These are phyloP conservation scores for Cercospora citrullina DNA, from an alignment of 2,329 filamentous ascomycete species.

Conservation along the genomic window DNA sequence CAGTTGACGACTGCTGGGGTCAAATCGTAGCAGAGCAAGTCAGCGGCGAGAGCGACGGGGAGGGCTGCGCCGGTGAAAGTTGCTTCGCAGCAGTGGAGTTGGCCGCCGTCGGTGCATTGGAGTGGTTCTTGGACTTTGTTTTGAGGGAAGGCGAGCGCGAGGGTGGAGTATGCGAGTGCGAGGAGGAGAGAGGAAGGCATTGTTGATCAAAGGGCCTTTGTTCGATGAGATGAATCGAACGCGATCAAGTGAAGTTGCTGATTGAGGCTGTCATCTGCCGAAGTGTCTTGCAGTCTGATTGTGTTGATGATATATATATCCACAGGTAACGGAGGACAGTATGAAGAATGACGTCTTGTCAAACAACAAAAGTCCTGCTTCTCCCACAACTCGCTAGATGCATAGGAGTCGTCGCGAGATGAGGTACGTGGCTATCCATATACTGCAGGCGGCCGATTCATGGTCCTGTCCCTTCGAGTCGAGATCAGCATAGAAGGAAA, in stretches of 20 bases:
- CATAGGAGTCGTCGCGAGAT: background rate
- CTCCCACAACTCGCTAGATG: background rate
- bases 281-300: background rate
- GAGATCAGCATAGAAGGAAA: background rate
- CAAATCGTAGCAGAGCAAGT: conserved; percentile 26
- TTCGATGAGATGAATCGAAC: background rate
- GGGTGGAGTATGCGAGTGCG: background rate
- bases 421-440: background rate
- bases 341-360: background rate
- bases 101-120: conserved; percentile 32
- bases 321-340: background rate
- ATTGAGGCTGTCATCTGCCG: background rate
- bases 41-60: conserved; percentile 14
- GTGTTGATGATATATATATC: background rate
- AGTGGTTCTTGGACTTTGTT: conserved; percentile 30
- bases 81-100: conserved; percentile 27
- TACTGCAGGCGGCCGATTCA: background rate
- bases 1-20: conserved; percentile 27
- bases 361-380: background rate
- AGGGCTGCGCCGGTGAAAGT: conserved; percentile 18
- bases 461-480: background rate
- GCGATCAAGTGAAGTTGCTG: background rate
- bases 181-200: background rate
- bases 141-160: background rate
- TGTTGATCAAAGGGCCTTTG: background rate